Percentiles rank a stretch among this genome's conserved stretches.
These are phyloP conservation scores for Phlegmacium glaucopus DNA, from an alignment of 768 basidiomycete genomes.

Conservation along the genomic window DNA sequence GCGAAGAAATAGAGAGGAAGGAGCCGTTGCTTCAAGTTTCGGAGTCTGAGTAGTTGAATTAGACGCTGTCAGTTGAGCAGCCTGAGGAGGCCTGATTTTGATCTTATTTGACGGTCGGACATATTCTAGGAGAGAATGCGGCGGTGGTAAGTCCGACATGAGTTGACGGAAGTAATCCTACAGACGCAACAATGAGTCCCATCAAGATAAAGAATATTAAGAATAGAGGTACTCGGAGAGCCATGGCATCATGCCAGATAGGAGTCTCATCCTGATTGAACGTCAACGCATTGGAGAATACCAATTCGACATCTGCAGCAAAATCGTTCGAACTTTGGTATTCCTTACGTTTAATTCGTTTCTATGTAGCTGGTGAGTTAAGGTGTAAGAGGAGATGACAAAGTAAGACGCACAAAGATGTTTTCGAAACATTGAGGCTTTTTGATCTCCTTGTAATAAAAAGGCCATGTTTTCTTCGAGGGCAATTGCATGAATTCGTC, in stretches of 20 bases:
- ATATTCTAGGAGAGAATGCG: constrained; percentile 63
- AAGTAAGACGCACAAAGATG: constrained; percentile 58
- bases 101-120: constrained; percentile 61
- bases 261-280: constrained; percentile 86
- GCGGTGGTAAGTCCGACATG: constrained; percentile 75
- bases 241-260: constrained; percentile 77
- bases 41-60: constrained; percentile 14
- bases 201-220: constrained; percentile 4
- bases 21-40: constrained; percentile 13
- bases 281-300: constrained; percentile 83
- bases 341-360: constrained; percentile 76
- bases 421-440: constrained; percentile 75
- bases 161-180: constrained; percentile 73
- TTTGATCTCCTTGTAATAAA: constrained; percentile 79
- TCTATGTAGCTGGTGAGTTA: constrained; percentile 41
- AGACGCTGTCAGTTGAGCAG: constrained; percentile 30
- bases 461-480: constrained; percentile 71
- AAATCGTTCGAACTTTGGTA: constrained; percentile 69
- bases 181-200: neutral
- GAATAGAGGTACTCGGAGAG: constrained; percentile 51
- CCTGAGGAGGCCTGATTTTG: constrained; percentile 62
- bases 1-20: constrained; percentile 30
- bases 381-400: neutral
- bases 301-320: constrained; percentile 82
- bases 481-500: constrained; percentile 85